These are phyloP conservation scores for Cryphonectria carpinicola DNA, from an alignment of 2,329 filamentous ascomycete genomes.

Conservation along the genomic window DNA sequence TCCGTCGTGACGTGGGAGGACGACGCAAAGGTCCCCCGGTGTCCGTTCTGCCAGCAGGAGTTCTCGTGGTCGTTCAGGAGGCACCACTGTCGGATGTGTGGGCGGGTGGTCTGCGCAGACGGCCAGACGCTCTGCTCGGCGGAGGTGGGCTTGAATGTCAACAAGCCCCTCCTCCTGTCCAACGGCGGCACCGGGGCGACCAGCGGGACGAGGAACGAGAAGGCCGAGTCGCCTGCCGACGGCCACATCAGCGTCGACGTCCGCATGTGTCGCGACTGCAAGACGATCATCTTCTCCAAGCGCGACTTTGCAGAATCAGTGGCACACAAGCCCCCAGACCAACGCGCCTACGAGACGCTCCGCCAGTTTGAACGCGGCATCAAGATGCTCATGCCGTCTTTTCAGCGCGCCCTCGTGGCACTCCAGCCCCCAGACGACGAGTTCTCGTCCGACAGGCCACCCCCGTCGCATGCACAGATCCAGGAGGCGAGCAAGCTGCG, in stretches of 20 bases:
- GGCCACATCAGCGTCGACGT: conserved; percentile 74
- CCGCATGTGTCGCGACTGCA: conserved; percentile 92
- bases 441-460: conserved; percentile 41
- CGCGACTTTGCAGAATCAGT: conserved; percentile 78
- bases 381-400: conserved; percentile 76
- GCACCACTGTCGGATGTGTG: conserved; percentile 94
- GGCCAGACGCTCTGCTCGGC: conserved; percentile 80
- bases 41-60: conserved; percentile 94
- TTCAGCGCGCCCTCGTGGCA: conserved; percentile 75
- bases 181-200: conserved; percentile 14
- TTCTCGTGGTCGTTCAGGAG: conserved; percentile 93
- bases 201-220: conserved; percentile 44
- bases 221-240: conserved; percentile 37
- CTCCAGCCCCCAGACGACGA: conserved; percentile 62
- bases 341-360: conserved; percentile 81
- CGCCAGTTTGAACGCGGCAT: conserved; percentile 89
- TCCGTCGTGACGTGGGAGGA: conserved; percentile 95
- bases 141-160: conserved; percentile 79
- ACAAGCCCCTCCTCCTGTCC: conserved; percentile 32
- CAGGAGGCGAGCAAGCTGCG: conserved; percentile 86
- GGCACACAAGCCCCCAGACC: conserved; percentile 69
- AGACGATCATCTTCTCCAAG: conserved; percentile 61
- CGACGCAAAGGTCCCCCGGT: conserved; percentile 76
- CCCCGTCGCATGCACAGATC: conserved; percentile 67
- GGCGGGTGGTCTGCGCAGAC: conserved; percentile 90